Base-by-base conservation (phyloP, 192 early-diverging fungal genomes). In the Mortierella hygrophila region DNA sequence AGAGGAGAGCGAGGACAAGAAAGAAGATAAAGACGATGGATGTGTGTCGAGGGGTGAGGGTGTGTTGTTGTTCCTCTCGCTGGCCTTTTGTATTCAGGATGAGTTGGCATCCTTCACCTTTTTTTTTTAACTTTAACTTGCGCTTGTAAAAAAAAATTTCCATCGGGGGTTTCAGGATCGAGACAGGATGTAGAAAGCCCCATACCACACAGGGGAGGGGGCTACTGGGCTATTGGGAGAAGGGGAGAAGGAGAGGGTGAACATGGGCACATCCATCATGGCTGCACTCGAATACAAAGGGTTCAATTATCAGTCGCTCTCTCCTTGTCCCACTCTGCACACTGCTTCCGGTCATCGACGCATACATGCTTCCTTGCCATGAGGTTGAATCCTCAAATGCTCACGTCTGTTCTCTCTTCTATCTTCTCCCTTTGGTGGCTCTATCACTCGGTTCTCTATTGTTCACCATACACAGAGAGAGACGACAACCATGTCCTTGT, bases 1-100 rank as follows among this genome's bases (percentile, higher is more conserved):
- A 9, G 37, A 70, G 65, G 52, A 60, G 69, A 60, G 49, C 41
- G 20, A 77, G 57, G 75, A 42, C 15, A 41, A 72, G 68, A 72
- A 37, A 13, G 13, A 70, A 15, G 42, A 70, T 16, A 70, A 20
- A 21, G 37, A 37, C 1, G 38, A 6, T 9, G 55, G 23, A 23
- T 6, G n/a, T 26, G 55, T 60, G 55, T 26, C 7, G 60, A 65
- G 60, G 60, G 60, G 60, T 35, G 57, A 23, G 21, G 20, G 54
- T n/a, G 26, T 32, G 1, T 52, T 35, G 35, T 35, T 35, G 44
- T 11, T 52, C 4, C 49, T 52, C 49, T 52, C 20, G 2, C 3
- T 15, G 9, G 44, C 11, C 3, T 7, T 46, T 20, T 65, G 60
- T 32, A 29, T 11, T 65, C 60, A 65, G 60, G 60, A 32, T 65